phyloP scores from a whole-genome alignment of 805 yeast species.

The Zygoascus flipseniorum region DNA sequence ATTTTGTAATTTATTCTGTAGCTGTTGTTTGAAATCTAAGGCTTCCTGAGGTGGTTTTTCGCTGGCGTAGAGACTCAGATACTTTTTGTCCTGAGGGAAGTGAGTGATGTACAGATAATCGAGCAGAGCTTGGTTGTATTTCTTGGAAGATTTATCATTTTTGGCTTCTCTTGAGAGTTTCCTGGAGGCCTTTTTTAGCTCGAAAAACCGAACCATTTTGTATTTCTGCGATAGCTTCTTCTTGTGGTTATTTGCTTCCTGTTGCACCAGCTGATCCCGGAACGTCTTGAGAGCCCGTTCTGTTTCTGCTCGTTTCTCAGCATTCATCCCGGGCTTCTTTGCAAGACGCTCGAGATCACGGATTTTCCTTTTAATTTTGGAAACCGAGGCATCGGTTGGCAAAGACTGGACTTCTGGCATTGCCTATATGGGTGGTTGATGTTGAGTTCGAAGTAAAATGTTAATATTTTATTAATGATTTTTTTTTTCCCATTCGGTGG shows the following conservation, averaged over 20 bases:
- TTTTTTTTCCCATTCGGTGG: neutral
- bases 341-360: constrained; percentile 77
- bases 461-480: neutral
- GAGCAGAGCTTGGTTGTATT: constrained; percentile 39
- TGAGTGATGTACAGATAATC: constrained; percentile 69
- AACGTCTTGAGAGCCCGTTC: constrained; percentile 69
- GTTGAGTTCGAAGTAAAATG: too few species aligned
- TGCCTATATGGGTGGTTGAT: neutral
- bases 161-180: constrained; percentile 63
- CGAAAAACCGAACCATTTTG: constrained; percentile 91
- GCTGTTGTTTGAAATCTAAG: constrained; percentile 7
- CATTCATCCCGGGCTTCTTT: constrained; percentile 51
- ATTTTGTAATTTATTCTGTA: constrained; percentile 11
- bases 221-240: constrained; percentile 60
- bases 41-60: constrained; percentile 4
- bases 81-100: constrained; percentile 74
- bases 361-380: constrained; percentile 73
- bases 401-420: constrained; percentile 6
- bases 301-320: constrained; percentile 32
- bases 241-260: constrained; percentile 37
- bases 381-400: constrained; percentile 12
- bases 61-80: constrained; percentile 56
- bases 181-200: constrained; percentile 75
- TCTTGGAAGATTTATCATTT: constrained; percentile 56
- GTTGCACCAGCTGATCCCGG: constrained; percentile 46